Evolutionary conservation across 495 filamentous ascomycete species (phyloP).

Genomic region (Hypoxylon intermedium): DNA sequence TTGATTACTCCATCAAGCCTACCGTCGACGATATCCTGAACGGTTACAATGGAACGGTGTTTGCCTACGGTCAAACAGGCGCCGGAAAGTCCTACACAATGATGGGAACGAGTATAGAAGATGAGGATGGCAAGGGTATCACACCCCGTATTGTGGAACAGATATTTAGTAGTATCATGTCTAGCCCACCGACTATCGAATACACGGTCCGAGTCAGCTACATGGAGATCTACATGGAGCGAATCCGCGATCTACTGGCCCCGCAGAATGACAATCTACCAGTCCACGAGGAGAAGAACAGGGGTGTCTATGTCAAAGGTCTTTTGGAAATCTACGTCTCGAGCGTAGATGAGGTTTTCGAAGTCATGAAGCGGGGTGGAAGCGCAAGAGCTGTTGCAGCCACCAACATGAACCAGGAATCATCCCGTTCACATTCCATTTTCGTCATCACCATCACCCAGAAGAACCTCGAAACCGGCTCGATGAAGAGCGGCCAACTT

Average conservation of each 20-base stretch:
- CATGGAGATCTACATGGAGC: conserved; percentile 99
- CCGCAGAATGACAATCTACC: conserved; percentile 96
- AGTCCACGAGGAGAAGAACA: conserved; percentile 94
- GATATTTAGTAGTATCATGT: conserved; percentile 92
- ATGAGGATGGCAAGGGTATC: conserved; percentile 86
- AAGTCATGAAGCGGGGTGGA: conserved; percentile 94
- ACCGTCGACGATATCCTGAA: conserved; percentile 98
- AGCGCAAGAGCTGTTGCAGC: conserved; percentile 88
- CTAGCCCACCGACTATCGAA: conserved; percentile 91
- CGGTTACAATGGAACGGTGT: conserved; percentile 99
- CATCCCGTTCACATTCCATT: conserved; percentile 96
- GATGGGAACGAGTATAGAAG: conserved; percentile 98
- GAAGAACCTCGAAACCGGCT: conserved; percentile 97
- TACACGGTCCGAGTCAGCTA: conserved; percentile 98
- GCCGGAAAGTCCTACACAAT: conserved; percentile 99
- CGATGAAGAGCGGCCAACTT: conserved; percentile 93
- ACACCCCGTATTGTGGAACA: conserved; percentile 98
- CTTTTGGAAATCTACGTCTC: conserved; percentile 94
- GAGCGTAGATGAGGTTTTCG: conserved; percentile 93
- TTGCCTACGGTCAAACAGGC: conserved; percentile 98
- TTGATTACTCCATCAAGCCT: conserved; percentile 93
- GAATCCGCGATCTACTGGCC: conserved; percentile 88
- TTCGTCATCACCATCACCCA: conserved; percentile 97
- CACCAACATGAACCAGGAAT: conserved; percentile 99
- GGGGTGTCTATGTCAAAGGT: conserved; percentile 97